Conservation (phyloP, 441 rosid genomes). For the Theobroma grandiflorum region DNA sequence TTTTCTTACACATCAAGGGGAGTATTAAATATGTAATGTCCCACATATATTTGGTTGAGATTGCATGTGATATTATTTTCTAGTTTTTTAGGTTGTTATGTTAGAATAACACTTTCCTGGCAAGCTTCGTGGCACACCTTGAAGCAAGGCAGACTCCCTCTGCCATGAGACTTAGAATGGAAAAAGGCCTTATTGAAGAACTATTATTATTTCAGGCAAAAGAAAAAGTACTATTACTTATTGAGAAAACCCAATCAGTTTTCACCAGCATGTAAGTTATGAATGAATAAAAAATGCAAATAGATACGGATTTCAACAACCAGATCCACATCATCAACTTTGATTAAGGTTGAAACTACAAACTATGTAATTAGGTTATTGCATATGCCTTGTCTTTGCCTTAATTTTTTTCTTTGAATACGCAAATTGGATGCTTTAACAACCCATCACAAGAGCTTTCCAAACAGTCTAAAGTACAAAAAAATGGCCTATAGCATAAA, state of each 20-base stretch:
- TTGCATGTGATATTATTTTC: background rate
- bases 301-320: background rate
- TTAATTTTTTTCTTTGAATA: background rate
- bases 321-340: background rate
- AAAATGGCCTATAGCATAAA: background rate
- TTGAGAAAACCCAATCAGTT: background rate
- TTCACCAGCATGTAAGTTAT: background rate
- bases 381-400: background rate
- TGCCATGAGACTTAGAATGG: background rate
- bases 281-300: background rate
- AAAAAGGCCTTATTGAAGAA: background rate
- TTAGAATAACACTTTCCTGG: background rate
- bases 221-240: background rate
- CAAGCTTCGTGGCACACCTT: background rate
- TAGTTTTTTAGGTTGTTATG: background rate
- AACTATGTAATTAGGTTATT: background rate
- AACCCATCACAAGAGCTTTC: background rate
- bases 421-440: background rate
- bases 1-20: constrained; percentile 8
- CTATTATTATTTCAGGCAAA: background rate
- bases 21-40: background rate
- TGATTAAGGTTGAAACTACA: background rate
- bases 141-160: background rate
- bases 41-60: constrained; percentile 1
- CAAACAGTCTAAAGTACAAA: background rate